phyloP scores from a whole-genome alignment of 352 stramenopile genomes.

The Phytophthora meadii region DNA sequence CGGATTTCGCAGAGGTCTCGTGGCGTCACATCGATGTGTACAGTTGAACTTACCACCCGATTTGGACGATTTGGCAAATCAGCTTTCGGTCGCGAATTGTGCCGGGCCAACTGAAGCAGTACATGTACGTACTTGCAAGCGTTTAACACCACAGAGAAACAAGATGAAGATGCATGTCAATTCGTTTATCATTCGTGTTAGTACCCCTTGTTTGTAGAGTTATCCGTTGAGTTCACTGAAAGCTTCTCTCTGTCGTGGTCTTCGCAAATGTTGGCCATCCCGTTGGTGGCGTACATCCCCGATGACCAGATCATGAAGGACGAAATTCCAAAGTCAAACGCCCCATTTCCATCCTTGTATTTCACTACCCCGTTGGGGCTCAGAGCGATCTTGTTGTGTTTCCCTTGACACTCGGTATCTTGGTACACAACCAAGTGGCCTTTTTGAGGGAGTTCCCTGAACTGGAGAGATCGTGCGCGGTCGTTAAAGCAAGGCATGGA shows the following conservation, averaged over 20 bases:
- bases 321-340: constrained; percentile 22
- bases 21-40: constrained; percentile 5
- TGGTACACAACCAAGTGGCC: constrained; percentile 24
- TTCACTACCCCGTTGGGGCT: constrained; percentile 5
- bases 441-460: constrained; percentile 13
- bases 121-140: no score
- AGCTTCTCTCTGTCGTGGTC: constrained; percentile 6
- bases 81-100: neutral
- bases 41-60: constrained; percentile 1
- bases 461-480: constrained; percentile 15
- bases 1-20: neutral
- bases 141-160: no score
- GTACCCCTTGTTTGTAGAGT: no score
- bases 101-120: neutral
- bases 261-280: constrained; percentile 23
- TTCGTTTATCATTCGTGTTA: no score
- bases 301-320: constrained; percentile 31
- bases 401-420: constrained; percentile 12
- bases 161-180: no score
- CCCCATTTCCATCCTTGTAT: constrained; percentile 18
- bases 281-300: constrained; percentile 20
- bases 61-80: constrained; percentile 1
- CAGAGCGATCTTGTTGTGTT: constrained; percentile 16
- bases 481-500: constrained; percentile 30
- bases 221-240: constrained; percentile 4